Base-by-base conservation (phyloP, 2,329 filamentous ascomycete genomes). In the Scytalidium lignicola region DNA sequence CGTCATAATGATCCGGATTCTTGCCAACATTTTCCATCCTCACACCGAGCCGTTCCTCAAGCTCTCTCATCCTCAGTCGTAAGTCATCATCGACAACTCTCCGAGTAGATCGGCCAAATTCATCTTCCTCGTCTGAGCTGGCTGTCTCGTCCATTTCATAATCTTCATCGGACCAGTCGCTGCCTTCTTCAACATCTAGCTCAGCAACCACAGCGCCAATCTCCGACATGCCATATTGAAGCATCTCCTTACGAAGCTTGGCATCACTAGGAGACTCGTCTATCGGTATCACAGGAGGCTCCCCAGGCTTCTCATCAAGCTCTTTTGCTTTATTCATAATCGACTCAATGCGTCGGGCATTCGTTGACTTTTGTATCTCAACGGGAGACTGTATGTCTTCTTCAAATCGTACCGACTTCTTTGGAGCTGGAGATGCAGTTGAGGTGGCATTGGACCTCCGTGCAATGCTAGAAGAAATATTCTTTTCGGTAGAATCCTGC, bases 181-280 rank as follows among this genome's bases (percentile, higher is more conserved):
- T 68, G 2, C 75, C 79, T 51, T 91, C 85, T 54, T 95, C 89
- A 2, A 97, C 68, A 50, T 95, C 82, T 42, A 99, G 78, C 68
- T 97, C 90, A 15, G 93, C 93, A 15, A 99, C 93, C 2, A 99
- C 88, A 32, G 89, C 83, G 3, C 90, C 90, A 50, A 99, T 85
- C 66, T 97, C 92, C 41, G 86, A 85, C 67, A 96, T 73, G 53
- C 88, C 85, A 63, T 97, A 99, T 54, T 88, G 79, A 7, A 97
- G 75, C 91, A 99, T 97, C 62, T 96, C 85, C 50, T 85, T 81
- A 5, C 93, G 84, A 20, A 96, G 68, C 26, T 78, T 78, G 3
- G 90, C 87, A 54, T 96, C 92, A 56, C 95, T 90, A 12, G 79
- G 74, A 0, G 85, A 81, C 59, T 99, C 93, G 46, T 87, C 78